phyloP scores from a whole-genome alignment of 2,329 filamentous ascomycete genomes.

The Fusarium concolor region DNA sequence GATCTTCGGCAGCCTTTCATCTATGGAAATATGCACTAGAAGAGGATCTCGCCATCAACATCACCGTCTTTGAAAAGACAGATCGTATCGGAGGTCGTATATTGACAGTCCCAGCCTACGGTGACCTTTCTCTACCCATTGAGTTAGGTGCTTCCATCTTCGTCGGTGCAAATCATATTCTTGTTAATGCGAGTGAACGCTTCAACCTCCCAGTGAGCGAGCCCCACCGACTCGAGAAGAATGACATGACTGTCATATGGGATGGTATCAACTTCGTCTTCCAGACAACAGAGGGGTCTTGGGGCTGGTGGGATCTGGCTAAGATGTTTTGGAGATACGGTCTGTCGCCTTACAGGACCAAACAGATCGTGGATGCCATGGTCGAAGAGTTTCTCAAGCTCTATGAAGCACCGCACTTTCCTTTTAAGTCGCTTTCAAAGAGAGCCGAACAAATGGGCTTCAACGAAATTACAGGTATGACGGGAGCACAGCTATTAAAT shows the following conservation, averaged over 20 bases:
- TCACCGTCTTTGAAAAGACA: constrained; percentile 89
- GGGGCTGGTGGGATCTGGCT: constrained; percentile 82
- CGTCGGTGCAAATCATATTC: constrained; percentile 83
- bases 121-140: constrained; percentile 73
- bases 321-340: constrained; percentile 91
- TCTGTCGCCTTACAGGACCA: constrained; percentile 77
- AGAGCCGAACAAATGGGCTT: constrained; percentile 76
- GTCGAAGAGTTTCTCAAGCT: constrained; percentile 80
- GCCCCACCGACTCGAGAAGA: constrained; percentile 59
- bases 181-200: constrained; percentile 76
- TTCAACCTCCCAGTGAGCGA: constrained; percentile 75
- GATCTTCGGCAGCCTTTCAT: constrained; percentile 87
- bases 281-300: constrained; percentile 67
- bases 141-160: constrained; percentile 96
- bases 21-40: constrained; percentile 76
- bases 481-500: constrained; percentile 78
- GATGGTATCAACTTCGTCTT: constrained; percentile 82
- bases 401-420: constrained; percentile 85
- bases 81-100: constrained; percentile 85
- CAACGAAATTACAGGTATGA: constrained; percentile 71
- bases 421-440: constrained; percentile 80
- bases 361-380: constrained; percentile 76
- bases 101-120: constrained; percentile 83
- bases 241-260: constrained; percentile 80
- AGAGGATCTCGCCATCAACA: constrained; percentile 72